Percentiles rank a stretch among this genome's conserved stretches.
These are phyloP conservation scores for Lachnellula subtilissima DNA, from an alignment of 2,329 filamentous ascomycete species.

Conservation along the genomic window DNA sequence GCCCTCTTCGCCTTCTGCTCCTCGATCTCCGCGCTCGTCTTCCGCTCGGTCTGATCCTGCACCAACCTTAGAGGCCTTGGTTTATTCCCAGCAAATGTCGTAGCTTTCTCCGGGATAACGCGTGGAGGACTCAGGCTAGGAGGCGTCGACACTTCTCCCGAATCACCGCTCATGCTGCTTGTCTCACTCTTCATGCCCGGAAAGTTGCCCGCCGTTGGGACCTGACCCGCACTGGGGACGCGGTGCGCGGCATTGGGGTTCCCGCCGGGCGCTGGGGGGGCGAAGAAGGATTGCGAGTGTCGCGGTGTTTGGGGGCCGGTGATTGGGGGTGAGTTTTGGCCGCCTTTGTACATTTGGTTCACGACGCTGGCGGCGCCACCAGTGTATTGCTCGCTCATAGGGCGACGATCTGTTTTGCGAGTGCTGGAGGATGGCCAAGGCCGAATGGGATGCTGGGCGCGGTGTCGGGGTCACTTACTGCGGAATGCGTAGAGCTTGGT, in stretches of 20 bases:
- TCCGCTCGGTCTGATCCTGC: slow-evolving; percentile 56
- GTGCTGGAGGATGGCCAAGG: slow-evolving; percentile 49
- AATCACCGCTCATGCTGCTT: slow-evolving; percentile 54
- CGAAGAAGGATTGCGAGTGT: slow-evolving; percentile 61
- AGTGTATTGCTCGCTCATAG: slow-evolving; percentile 60
- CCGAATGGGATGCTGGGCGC: slow-evolving; percentile 72
- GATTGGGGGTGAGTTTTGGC: slow-evolving; percentile 53
- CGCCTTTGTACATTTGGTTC: slow-evolving; percentile 83
- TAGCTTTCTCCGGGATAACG: slow-evolving; percentile 43
- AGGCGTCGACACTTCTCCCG: slow-evolving; percentile 54
- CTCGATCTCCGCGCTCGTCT: slow-evolving; percentile 34
- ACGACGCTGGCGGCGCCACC: slow-evolving; percentile 63
- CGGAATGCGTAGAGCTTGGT: slow-evolving; percentile 28
- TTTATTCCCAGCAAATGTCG: slow-evolving; percentile 64
- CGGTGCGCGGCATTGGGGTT: slow-evolving; percentile 50
- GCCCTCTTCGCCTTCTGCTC: slow-evolving; percentile 52
- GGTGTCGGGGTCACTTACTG: slow-evolving; percentile 63
- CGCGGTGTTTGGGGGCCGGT: slow-evolving; percentile 49
- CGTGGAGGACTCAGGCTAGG: slow-evolving; percentile 49
- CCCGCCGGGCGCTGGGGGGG: slow-evolving; percentile 42
- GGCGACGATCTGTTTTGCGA: slow-evolving; percentile 43
- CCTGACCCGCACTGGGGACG: slow-evolving; percentile 44
- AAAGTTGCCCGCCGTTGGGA: slow-evolving; percentile 57
- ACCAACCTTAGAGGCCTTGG: slow-evolving; percentile 82
- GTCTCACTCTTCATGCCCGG: slow-evolving; percentile 54